Percentiles rank a stretch among this genome's conserved stretches.
Evolutionary conservation across 805 yeast species (phyloP).

Genomic region (Henningerozyma blattae): DNA sequence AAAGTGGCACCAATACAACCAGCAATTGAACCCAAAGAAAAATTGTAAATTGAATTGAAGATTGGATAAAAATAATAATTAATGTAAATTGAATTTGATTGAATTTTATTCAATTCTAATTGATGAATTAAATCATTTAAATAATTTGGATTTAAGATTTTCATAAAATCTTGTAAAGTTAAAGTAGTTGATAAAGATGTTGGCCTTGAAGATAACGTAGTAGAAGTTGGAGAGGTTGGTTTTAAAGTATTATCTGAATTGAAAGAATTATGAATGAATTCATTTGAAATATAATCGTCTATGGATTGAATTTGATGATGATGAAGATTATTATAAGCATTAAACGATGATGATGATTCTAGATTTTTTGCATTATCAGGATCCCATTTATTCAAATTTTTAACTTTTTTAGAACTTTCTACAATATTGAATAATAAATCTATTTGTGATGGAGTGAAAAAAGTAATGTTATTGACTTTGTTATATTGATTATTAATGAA

Average conservation of each 20-base stretch:
- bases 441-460: conserved; percentile 31
- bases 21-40: conserved; percentile 83
- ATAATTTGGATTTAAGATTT: conserved; percentile 30
- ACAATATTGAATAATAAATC: conserved; percentile 27
- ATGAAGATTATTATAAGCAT: not conserved
- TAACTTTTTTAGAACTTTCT: conserved; percentile 23
- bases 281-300: conserved; percentile 18
- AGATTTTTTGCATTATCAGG: not conserved
- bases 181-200: conserved; percentile 3
- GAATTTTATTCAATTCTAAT: conserved; percentile 19
- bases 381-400: conserved; percentile 4
- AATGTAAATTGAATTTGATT: conserved; percentile 20
- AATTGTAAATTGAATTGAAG: conserved; percentile 79
- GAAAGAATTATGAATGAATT: conserved; percentile 17
- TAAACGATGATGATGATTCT: not conserved
- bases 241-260: conserved; percentile 4
- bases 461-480: conserved; percentile 29
- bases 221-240: not conserved
- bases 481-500: conserved; percentile 27
- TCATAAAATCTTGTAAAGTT: conserved; percentile 29
- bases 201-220: not conserved
- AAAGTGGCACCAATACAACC: conserved; percentile 98
- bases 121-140: conserved; percentile 24
- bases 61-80: conserved; percentile 43
- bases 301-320: conserved; percentile 19